Evolutionary conservation across 208 protist species (phyloP), one percentile per base, ranked within the genome.

Genomic region (Trichomonas tenax): DNA sequence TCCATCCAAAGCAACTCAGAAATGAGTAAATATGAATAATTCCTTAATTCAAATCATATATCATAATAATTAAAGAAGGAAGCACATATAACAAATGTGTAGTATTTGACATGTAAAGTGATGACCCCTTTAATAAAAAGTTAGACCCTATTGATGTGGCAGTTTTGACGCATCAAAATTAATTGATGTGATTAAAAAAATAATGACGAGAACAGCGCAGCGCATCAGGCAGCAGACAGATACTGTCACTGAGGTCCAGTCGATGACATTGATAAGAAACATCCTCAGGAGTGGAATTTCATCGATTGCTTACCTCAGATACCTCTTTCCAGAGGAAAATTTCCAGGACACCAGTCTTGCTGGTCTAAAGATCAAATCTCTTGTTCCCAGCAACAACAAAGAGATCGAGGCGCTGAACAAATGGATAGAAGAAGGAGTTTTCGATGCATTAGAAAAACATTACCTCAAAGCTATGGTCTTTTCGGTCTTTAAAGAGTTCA

Each of bases 321-420:
- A 88, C 15, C 26, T 96, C 23, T 96, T 96, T 51, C 72, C 63
- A 38, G 95, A 96, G 36, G 95, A 96, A 48, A 89, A 88, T 40
- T 96, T 96, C 36, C 6, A 38, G 17, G 95, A 96, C 15, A 96
- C 63, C 0, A 46, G 58, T 14, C 36, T 96, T 0, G 81, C 95
- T 41, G 95, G 95, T 0, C 41, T 96, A 0, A 96, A 96, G 31
- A 63, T 96, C 21, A 96, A 96, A 88, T 48, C 63, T 36, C 48
- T 96, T 15, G 17, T 96, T 17, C 81, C 95, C 34, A 36, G 9
- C 36, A 31, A 46, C 11, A 93, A 93, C n/a, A 41, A 41, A 48
- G 86, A 93, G 44, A 51, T 51, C 0, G 40, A 34, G 38, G 86
- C 86, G 21, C 26, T 93, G 38, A 93, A 23, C 14, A 40, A 51